Percentiles rank a stretch among this genome's conserved stretches.
phyloP scores from a whole-genome alignment of 2,329 filamentous ascomycete genomes.

The Fusarium redolens region DNA sequence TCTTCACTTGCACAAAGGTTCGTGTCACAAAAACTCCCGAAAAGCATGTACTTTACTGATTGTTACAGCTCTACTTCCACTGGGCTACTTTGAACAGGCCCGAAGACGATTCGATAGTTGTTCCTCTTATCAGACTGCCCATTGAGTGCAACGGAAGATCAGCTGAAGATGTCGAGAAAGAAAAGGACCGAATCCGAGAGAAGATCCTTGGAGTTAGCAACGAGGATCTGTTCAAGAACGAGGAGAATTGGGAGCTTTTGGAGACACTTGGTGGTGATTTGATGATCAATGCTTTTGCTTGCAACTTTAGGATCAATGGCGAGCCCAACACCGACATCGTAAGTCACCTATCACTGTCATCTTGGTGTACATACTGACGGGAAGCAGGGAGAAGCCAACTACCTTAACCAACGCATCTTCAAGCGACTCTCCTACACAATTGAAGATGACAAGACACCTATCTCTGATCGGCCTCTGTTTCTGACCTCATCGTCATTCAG shows the following conservation, averaged over 20 bases:
- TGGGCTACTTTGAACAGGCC: neutral
- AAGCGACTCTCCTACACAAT: neutral
- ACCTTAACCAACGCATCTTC: neutral
- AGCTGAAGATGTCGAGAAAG: neutral
- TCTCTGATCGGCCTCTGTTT: neutral
- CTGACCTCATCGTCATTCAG: neutral
- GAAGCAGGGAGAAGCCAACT: neutral
- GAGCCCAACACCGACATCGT: slow-evolving; percentile 1
- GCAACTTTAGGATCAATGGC: neutral
- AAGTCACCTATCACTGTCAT: neutral
- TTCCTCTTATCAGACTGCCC: neutral
- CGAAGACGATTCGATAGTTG: neutral
- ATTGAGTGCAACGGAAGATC: neutral
- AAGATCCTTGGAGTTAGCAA: neutral
- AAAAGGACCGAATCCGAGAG: neutral
- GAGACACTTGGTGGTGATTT: neutral
- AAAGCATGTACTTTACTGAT: neutral
- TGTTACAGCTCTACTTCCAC: neutral
- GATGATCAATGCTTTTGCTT: neutral
- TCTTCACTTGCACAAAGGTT: slow-evolving; percentile 5
- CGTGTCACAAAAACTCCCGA: rapidly evolving
- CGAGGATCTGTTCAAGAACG: neutral
- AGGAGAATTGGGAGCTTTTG: neutral
- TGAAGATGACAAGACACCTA: neutral
- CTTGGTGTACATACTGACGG: rapidly evolving